Base-by-base conservation (phyloP, 139 green algal species). In the Haematococcus lacustris region DNA sequence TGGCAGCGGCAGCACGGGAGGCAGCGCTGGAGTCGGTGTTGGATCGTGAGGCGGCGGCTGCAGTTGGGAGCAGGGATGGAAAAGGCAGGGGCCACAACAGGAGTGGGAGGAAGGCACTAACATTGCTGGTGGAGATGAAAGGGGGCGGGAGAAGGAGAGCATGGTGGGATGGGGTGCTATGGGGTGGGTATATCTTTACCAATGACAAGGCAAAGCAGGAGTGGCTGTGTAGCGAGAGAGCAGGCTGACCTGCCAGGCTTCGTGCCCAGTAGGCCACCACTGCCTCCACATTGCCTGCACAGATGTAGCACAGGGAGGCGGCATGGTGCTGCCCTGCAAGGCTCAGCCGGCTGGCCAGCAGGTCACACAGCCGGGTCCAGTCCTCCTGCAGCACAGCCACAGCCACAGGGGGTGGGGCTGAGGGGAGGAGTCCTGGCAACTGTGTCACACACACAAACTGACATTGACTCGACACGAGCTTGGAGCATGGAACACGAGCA, bases 291-390 rank as follows among this genome's bases (percentile, higher is more conserved):
- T 95, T 88, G 50, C 91, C 93, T 2, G 90, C 88, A 65, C 87
- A 95, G 37, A 98, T 87, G 85, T 90, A 96, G 89, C 91, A 97
- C 34, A 98, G 80, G 38, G 81, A 91, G 43, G 95, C 93, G 4
- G 91, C 86, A 74, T 98, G 93, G 38, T 73, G 63, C 71, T 88
- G 83, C 66, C 87, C 83, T 34, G 82, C 84, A 7, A 34, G 13
- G 0, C 68, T 74, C 50, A 97, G 85, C 6, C 87, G 78, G 9
- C 38, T 70, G 13, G 85, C 92, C 38, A 98, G 87, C 26, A 78
- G 80, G 41, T 91, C 82, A 51, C 72, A 77, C 41, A 77, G 37
- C 2, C 7, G 32, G 32, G 50, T 59, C 72, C 72, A 77, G 28
- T 72, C 40, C 43, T 77, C 72, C 63, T 78, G 71, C 32, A 30